Evolutionary conservation across 225 moss, liverwort and hornwort genomes (phyloP).

Genomic region (Sphagnum contortum): DNA sequence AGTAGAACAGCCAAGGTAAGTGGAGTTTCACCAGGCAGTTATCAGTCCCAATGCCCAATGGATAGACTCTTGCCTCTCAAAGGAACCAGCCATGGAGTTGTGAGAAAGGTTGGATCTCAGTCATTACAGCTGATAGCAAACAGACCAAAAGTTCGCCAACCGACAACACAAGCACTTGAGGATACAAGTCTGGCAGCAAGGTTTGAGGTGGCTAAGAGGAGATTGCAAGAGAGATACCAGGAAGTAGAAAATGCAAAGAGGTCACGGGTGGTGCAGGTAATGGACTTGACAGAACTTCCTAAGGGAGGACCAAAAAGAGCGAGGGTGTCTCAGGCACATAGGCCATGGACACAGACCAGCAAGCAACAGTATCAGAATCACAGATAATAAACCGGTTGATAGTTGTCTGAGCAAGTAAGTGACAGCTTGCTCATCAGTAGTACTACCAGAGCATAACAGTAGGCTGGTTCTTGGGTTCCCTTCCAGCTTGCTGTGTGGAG

Average conservation of each 20-base stretch:
- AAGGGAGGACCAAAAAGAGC: slow-evolving; percentile 87
- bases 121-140: slow-evolving; percentile 33
- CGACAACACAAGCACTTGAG: slow-evolving; percentile 6
- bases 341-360: too few species aligned
- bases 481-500: too few species aligned
- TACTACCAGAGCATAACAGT: too few species aligned
- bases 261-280: slow-evolving; percentile 76
- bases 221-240: slow-evolving; percentile 70
- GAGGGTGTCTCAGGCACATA: slow-evolving; percentile 25
- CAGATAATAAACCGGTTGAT: too few species aligned
- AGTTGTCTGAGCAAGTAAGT: too few species aligned
- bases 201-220: slow-evolving; percentile 61
- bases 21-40: slow-evolving; percentile 24
- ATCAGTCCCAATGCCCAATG: slow-evolving; percentile 38
- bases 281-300: slow-evolving; percentile 90
- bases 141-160: slow-evolving; percentile 25
- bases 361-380: too few species aligned
- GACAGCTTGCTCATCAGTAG: too few species aligned
- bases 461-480: too few species aligned
- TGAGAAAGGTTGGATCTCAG: slow-evolving; percentile 49
- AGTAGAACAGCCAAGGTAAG: slow-evolving; percentile 29
- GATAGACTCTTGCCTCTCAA: slow-evolving; percentile 30
- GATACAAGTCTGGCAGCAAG: slow-evolving; percentile 42
- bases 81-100: slow-evolving; percentile 20
- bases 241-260: slow-evolving; percentile 64